A percentile compares a stretch with the other conserved stretches of the same genome.
These are phyloP conservation scores for Plectosphaerella sp. DNA, from an alignment of 2,329 filamentous ascomycete genomes.

Conservation along the genomic window DNA sequence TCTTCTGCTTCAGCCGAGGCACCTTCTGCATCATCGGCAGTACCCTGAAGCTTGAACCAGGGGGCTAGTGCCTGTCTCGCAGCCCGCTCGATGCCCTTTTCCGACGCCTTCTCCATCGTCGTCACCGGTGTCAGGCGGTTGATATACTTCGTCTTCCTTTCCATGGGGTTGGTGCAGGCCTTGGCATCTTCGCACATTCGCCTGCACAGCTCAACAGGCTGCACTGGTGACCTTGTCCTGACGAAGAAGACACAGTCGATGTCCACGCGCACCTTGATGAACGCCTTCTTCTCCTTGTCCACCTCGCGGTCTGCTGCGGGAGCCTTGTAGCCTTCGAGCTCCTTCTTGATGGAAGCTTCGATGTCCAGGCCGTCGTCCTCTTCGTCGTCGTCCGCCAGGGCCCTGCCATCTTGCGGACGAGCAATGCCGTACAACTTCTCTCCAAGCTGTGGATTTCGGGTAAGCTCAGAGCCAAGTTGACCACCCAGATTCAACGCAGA, in stretches of 20 bases:
- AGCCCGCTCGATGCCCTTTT: constrained; percentile 62
- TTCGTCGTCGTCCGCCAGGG: constrained; percentile 34
- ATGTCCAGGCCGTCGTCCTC: constrained; percentile 50
- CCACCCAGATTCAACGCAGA: not conserved
- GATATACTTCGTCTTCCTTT: constrained; percentile 50
- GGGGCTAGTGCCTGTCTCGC: constrained; percentile 57
- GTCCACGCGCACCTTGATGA: constrained; percentile 48
- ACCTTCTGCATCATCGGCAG: constrained; percentile 3
- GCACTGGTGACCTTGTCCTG: constrained; percentile 49
- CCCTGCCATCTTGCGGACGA: constrained; percentile 25
- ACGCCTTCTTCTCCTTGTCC: constrained; percentile 39
- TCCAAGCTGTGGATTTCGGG: constrained; percentile 24
- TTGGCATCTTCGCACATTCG: constrained; percentile 52
- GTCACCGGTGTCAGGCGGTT: constrained; percentile 53
- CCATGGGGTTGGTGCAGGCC: constrained; percentile 31
- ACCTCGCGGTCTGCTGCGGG: constrained; percentile 23
- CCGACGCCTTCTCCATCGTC: constrained; percentile 59
- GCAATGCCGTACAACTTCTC: constrained; percentile 54
- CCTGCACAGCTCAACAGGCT: constrained; percentile 49
- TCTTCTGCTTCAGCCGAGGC: constrained; percentile 1
- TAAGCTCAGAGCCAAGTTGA: not conserved
- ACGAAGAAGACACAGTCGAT: constrained; percentile 63
- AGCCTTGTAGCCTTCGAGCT: constrained; percentile 59
- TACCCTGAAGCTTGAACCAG: constrained; percentile 50
- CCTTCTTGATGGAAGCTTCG: constrained; percentile 66